These are phyloP conservation scores for Cyclotella cryptica DNA, from an alignment of 108 stramenopile genomes.

Conservation along the genomic window DNA sequence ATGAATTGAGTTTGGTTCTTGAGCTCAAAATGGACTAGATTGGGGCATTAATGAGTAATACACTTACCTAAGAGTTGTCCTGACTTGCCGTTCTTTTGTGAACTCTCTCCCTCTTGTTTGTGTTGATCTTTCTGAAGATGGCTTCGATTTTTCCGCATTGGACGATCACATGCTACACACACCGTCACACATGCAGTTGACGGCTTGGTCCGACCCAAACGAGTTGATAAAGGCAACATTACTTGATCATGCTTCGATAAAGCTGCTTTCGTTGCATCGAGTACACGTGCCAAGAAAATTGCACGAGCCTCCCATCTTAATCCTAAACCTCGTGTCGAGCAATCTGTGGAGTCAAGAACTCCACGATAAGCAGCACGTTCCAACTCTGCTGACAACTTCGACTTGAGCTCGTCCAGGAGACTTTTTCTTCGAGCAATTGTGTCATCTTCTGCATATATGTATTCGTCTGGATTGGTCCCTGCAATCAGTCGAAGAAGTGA, in stretches of 20 bases:
- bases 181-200: slow-evolving; percentile 33
- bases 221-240: slow-evolving; percentile 37
- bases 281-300: slow-evolving; percentile 48
- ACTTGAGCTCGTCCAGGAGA: slow-evolving; percentile 43
- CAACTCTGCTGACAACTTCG: slow-evolving; percentile 33
- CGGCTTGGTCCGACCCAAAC: slow-evolving; percentile 36
- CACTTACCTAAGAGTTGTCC: background rate
- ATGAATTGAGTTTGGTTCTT: too few species aligned
- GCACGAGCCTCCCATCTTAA: slow-evolving; percentile 54
- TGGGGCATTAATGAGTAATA: background rate
- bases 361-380: slow-evolving; percentile 42
- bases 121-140: background rate
- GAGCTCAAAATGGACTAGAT: background rate
- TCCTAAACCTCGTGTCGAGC: slow-evolving; percentile 38
- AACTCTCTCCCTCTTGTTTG: background rate
- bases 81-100: background rate
- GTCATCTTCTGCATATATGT: slow-evolving; percentile 60
- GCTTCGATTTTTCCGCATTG: slow-evolving; percentile 25
- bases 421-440: slow-evolving; percentile 35
- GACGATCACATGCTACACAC: slow-evolving; percentile 58
- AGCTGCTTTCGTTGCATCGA: slow-evolving; percentile 53
- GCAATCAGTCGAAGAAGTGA: slow-evolving; percentile 50
- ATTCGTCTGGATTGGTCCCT: slow-evolving; percentile 55
- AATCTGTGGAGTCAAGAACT: slow-evolving; percentile 18
- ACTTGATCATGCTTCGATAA: slow-evolving; percentile 63